Conservation (phyloP, 257 asterid genomes). For the Nyctanthes arbortristis region DNA sequence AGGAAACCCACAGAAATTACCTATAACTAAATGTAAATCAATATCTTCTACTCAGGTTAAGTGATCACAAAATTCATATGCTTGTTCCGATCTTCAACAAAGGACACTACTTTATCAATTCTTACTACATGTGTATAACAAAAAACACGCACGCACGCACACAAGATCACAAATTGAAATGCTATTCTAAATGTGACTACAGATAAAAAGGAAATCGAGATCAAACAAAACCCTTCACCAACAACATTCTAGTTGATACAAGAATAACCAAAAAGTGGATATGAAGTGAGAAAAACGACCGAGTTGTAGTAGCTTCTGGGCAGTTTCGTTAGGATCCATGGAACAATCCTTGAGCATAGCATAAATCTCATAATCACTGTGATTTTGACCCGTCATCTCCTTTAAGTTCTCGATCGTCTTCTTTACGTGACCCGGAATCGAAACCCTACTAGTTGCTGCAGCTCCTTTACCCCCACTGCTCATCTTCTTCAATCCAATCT, state of each 20-base stretch:
- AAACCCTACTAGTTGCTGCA: constrained; percentile 59
- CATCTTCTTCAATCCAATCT: constrained; percentile 50
- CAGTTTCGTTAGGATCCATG: constrained; percentile 97
- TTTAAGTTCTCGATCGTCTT: constrained; percentile 79
- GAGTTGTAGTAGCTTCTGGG: constrained; percentile 80
- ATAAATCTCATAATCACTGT: constrained; percentile 89
- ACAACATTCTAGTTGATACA: not conserved
- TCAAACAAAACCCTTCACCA: not conserved
- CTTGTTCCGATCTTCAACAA: not conserved
- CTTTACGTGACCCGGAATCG: constrained; percentile 69
- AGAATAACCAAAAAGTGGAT: not conserved
- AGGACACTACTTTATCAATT: not conserved
- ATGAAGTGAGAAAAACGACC: constrained; percentile 39
- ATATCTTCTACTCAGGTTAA: not conserved
- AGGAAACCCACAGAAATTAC: not conserved
- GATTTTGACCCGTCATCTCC: constrained; percentile 84
- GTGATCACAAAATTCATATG: not conserved
- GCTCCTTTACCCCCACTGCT: constrained; percentile 72
- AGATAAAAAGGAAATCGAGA: not conserved
- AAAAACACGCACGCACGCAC: not conserved
- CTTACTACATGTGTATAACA: not conserved
- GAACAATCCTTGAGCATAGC: constrained; percentile 85
- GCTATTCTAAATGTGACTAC: not conserved
- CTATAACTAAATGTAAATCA: not conserved
- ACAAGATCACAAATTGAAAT: not conserved